phyloP scores from a whole-genome alignment of 345 rosid species.

The Mercurialis annua region DNA sequence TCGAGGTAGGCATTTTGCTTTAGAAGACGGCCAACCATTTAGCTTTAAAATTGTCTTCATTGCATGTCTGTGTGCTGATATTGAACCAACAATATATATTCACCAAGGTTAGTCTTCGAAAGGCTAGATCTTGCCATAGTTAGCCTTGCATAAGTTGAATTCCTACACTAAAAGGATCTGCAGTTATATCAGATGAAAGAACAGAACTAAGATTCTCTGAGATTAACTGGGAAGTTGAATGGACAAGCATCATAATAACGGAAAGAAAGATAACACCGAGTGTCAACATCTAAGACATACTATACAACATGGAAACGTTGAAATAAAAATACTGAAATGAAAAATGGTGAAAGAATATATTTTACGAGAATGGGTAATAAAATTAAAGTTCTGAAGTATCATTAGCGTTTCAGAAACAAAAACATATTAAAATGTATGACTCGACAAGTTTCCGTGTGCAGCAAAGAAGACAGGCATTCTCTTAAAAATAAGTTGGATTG shows the following conservation, averaged over 20 bases:
- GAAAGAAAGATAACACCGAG: not conserved
- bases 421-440: too few relatives aligned
- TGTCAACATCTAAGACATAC: not conserved
- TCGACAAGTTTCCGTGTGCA: too few relatives aligned
- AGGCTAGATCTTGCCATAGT: not conserved
- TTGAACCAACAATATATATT: not conserved
- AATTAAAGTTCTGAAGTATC: too few relatives aligned
- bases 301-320: not conserved
- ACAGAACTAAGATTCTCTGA: not conserved
- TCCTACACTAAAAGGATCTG: slow-evolving; percentile 3
- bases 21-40: not conserved
- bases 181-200: not conserved
- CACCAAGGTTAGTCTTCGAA: not conserved
- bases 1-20: not conserved
- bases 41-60: not conserved
- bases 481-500: too few relatives aligned
- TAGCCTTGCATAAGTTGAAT: not conserved
- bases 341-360: too few relatives aligned
- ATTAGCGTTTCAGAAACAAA: too few relatives aligned
- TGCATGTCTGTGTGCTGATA: not conserved
- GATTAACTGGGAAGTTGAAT: not conserved
- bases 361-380: too few relatives aligned
- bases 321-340: not conserved
- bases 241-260: not conserved
- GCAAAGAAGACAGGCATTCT: too few relatives aligned